Conservation (phyloP, 1,284 basidiomycete species). For the Rhodotorula sp. region DNA sequence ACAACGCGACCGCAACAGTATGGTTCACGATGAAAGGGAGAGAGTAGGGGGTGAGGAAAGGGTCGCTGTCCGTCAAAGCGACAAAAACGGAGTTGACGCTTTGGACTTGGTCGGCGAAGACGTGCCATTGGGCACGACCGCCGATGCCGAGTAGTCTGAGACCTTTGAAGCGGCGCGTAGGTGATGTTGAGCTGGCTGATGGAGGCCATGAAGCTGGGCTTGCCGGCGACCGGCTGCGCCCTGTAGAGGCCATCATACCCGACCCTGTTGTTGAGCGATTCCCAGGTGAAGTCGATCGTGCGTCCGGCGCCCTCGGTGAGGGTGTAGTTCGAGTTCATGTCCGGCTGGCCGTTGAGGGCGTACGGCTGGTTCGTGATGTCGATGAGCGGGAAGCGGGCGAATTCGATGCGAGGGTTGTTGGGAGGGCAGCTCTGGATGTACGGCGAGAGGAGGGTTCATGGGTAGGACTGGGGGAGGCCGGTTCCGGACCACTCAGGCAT, state of each 20-base stretch:
- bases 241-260: slow-evolving; percentile 58
- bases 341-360: slow-evolving; percentile 48
- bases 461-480: slow-evolving; percentile 60
- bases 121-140: slow-evolving; percentile 50
- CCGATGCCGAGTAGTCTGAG: slow-evolving; percentile 4
- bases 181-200: slow-evolving; percentile 65
- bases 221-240: slow-evolving; percentile 55
- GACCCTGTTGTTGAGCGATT: slow-evolving; percentile 57
- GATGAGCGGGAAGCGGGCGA: slow-evolving; percentile 54
- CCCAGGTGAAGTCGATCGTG: slow-evolving; percentile 58
- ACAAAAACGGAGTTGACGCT: slow-evolving; percentile 60
- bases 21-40: slow-evolving; percentile 27
- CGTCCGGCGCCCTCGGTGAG: slow-evolving; percentile 54
- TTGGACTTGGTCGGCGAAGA: slow-evolving; percentile 10
- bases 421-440: slow-evolving; percentile 61
- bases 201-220: slow-evolving; percentile 56
- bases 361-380: slow-evolving; percentile 51
- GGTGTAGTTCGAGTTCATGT: slow-evolving; percentile 57
- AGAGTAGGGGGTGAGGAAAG: slow-evolving; percentile 59
- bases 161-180: slow-evolving; percentile 42
- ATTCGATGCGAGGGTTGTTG: slow-evolving; percentile 23
- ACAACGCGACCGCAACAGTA: slow-evolving; percentile 47
- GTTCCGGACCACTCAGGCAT: slow-evolving; percentile 50
- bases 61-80: slow-evolving; percentile 56
- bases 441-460: slow-evolving; percentile 62